Base-by-base conservation (phyloP, 495 filamentous ascomycete species). In the Stereocaulon alpinum region DNA sequence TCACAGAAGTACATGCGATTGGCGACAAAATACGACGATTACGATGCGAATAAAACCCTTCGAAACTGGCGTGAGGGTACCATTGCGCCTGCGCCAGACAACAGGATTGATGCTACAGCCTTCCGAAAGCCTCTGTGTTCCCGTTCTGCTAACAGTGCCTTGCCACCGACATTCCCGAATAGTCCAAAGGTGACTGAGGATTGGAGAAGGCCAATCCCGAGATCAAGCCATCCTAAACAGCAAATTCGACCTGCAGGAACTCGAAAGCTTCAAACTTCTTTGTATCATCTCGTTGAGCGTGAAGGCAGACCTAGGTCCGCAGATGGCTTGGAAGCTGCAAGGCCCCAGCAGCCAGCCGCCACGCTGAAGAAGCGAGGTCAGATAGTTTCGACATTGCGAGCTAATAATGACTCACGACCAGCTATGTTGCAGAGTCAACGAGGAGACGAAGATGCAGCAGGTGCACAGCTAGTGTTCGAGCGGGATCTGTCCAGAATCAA, bases 41-140 rank as follows among this genome's bases (percentile, higher is more conserved):
- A 82, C 24, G 93, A 96, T 67, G 86, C 83, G 1, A 82, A 84
- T 48, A 70, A 74, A 15, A 75, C 82, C 14, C 71, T 98, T 50
- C 74, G 73, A 22, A 78, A 86, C 57, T 98, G 93, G 93, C 85
- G 82, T 66, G 77, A 75, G 60, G 91, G 91, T 7, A 82, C 70
- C 42, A 83, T 91, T 49, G 71, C 67, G 22, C 80, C 80, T 51
- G 74, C 67, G 45, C 66, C 66, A 37, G 61, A 73, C 41, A 60
- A 64, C 18, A 59, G 66, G 34, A 63, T 64, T 20, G 64, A 59
- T 37, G 54, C 61, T 24, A 42, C 4, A 49, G 62, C 17, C 40
- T 17, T 17, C 44, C 64, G 59, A 59, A 32, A 64, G 24, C 61
- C 63, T 18, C 66, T 72, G 2, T 61, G 72, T 40, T 63, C 63